Evolutionary conservation across 1,284 basidiomycete genomes (phyloP).

Genomic region (Mycosarcoma mackinlayi): DNA sequence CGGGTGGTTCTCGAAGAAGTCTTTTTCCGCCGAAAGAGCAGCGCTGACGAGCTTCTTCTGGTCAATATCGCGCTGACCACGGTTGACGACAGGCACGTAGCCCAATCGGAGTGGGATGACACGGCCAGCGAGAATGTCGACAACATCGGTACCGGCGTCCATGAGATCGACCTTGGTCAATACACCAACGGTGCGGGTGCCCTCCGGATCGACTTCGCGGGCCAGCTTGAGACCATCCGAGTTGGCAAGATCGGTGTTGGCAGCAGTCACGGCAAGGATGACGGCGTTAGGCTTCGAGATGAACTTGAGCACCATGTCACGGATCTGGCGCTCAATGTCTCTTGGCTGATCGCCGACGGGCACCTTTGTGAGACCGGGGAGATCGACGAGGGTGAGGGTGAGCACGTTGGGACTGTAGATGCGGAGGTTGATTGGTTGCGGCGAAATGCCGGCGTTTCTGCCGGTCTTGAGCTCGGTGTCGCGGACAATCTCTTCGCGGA

Average conservation of each 20-base stretch:
- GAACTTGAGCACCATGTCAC: constrained; percentile 90
- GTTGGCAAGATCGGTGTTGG: constrained; percentile 98
- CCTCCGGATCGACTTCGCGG: constrained; percentile 92
- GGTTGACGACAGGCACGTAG: constrained; percentile 97
- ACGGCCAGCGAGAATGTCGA: constrained; percentile 94
- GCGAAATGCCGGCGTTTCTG: constrained; percentile 98
- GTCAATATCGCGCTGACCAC: constrained; percentile 97
- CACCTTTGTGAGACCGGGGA: constrained; percentile 91
- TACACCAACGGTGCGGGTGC: constrained; percentile 93
- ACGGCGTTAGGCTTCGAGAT: constrained; percentile 97
- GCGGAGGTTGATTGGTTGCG: constrained; percentile 90
- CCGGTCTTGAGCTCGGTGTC: constrained; percentile 98
- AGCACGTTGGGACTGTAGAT: constrained; percentile 97
- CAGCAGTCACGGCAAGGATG: constrained; percentile 93
- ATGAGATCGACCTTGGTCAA: constrained; percentile 97
- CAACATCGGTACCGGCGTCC: constrained; percentile 97
- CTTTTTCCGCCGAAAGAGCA: constrained; percentile 84
- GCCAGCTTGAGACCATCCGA: constrained; percentile 97
- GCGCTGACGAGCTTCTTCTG: constrained; percentile 85
- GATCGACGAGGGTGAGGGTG: constrained; percentile 93
- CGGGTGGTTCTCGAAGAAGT: constrained; percentile 90
- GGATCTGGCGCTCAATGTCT: constrained; percentile 97
- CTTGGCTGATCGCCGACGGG: constrained; percentile 75
- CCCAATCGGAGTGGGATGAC: constrained; percentile 97
- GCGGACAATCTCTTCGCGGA: constrained; percentile 95